Base-by-base conservation (phyloP, 2,329 filamentous ascomycete species). In the Neofusicoccum laricinum region DNA sequence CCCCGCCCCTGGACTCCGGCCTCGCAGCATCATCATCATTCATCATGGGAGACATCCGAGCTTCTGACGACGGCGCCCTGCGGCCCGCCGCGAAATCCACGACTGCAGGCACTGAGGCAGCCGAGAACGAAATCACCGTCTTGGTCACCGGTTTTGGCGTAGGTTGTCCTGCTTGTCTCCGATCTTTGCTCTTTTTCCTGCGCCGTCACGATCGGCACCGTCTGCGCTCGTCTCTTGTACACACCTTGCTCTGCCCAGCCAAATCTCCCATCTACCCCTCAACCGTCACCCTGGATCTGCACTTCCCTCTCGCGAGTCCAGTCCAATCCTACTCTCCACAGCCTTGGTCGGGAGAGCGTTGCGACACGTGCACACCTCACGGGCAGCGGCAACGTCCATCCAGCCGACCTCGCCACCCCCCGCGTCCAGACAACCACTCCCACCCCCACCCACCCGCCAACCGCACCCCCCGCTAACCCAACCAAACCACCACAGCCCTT, bases 401-500 rank as follows among this genome's bases (percentile, higher is more conserved):
- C 25, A 25, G 25, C 2, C 25, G 25, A 4, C 25, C 25, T 25
- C 25, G 4, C 4, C 25, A 25, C 4, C 25, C 4, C 4, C 25
- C 25, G 25, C 25, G 2, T 25, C 25, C 25, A 4, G 25, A 10
- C 36, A 6, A 38, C 34, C 17, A 2, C 17, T 10, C 21, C 50
- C 15, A n/a, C 1, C 15, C n/a, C 53, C 17, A 19, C 36, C 34
- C 4, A 17, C 30, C 30, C 25, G 2, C 6, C n/a, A 3, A 11
- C 10, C 48, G 15, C 30, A 38, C 30, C 25, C 15, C 36, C 17
- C 36, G 32, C 7, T 30, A 48, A 21, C 19, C 40, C 25, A 4
- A 2, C 4, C 25, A 2, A 25, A 17, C 32, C 30, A 53, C 49
- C 21, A 21, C 59, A 94, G 91, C 89, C 92, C 1, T 96, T 96